These are phyloP conservation scores for Plantago rigida DNA, from an alignment of 305 asterid species.

Conservation along the genomic window DNA sequence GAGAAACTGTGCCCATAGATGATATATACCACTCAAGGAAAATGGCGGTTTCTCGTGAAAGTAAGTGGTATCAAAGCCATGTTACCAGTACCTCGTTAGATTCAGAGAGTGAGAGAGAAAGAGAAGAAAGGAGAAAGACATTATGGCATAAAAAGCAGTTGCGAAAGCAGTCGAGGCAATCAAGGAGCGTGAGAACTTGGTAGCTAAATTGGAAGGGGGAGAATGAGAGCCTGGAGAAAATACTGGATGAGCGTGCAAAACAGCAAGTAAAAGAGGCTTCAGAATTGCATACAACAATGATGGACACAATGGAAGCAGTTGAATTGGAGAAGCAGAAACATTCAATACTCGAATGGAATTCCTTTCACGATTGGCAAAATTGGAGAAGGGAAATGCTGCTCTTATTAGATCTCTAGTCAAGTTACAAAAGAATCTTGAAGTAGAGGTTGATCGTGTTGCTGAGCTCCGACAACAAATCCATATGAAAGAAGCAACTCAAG, in stretches of 20 bases:
- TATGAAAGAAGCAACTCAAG: conserved; percentile 58
- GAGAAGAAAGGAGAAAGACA: conserved; percentile 71
- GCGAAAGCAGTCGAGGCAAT: conserved; percentile 75
- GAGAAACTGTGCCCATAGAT: conserved; percentile 27
- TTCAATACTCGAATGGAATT: conserved; percentile 85
- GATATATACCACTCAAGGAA: conserved; percentile 17
- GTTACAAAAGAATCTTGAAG: conserved; percentile 67
- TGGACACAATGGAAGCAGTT: conserved; percentile 94
- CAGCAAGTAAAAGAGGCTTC: conserved; percentile 95
- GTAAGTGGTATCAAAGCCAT: conserved; percentile 55
- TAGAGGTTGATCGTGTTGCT: conserved; percentile 61
- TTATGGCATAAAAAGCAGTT: conserved; percentile 84
- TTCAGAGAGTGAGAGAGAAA: conserved; percentile 78
- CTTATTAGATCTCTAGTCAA: conserved; percentile 76
- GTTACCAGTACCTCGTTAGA: conserved; percentile 61
- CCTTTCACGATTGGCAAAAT: conserved; percentile 61
- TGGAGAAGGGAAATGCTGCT: conserved; percentile 80
- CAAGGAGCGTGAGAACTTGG: conserved; percentile 71
- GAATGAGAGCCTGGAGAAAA: conserved; percentile 88
- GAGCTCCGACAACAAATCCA: conserved; percentile 63
- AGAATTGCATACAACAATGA: conserved; percentile 71
- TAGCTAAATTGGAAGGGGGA: conserved; percentile 92
- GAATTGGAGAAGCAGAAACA: conserved; percentile 89
- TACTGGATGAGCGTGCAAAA: conserved; percentile 73
- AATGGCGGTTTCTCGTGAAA: conserved; percentile 33